Conservation (phyloP, 148 eudicot species). For the Chenopodium quinoa region DNA sequence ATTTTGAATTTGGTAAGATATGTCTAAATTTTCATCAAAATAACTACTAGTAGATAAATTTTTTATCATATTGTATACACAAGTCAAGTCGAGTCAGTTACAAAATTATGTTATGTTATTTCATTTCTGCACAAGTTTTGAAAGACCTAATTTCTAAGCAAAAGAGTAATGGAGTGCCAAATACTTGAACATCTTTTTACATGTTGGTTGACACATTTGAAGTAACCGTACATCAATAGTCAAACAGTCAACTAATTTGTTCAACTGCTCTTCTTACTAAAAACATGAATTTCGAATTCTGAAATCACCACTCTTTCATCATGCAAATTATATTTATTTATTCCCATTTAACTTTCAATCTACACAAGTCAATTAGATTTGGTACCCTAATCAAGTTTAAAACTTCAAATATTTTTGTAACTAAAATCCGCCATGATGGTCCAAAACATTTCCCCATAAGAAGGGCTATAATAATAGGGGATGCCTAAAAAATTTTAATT, state of each 20-base stretch:
- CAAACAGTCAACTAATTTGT: conserved; percentile 28
- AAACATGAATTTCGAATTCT: conserved; percentile 12
- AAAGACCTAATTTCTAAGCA: background rate
- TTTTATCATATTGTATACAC: too few species aligned
- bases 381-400: background rate
- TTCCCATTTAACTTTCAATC: background rate
- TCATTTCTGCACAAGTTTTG: too few species aligned
- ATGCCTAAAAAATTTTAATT: background rate
- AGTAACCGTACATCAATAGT: conserved; percentile 12
- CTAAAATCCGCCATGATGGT: background rate
- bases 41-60: too few species aligned
- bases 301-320: background rate
- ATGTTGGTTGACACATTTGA: background rate
- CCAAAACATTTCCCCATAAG: conserved; percentile 21
- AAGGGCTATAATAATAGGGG: conserved; percentile 17
- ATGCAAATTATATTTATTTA: background rate
- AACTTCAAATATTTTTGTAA: background rate
- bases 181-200: background rate
- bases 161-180: background rate
- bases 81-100: too few species aligned
- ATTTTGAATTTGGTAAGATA: too few species aligned
- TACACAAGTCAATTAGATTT: background rate
- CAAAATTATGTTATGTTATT: too few species aligned
- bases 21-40: too few species aligned
- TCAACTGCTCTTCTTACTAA: conserved; percentile 25